Percentiles rank a stretch among this genome's conserved stretches.
phyloP scores from a whole-genome alignment of 306 rosid genomes.

The Malus fusca region DNA sequence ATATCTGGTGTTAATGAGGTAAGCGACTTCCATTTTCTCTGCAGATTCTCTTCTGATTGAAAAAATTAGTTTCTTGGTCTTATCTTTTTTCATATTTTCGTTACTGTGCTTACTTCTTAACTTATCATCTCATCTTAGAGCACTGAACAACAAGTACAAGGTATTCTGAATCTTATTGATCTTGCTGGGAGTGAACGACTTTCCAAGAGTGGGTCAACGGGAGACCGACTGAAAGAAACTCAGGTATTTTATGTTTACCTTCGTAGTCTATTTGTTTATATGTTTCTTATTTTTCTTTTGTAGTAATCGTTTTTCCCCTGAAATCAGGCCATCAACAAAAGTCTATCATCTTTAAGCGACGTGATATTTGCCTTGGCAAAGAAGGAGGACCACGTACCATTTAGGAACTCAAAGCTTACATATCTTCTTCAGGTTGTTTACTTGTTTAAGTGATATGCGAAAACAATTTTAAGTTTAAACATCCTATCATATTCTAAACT shows the following conservation, averaged over 20 bases:
- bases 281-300: constrained; percentile 10
- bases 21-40: background rate
- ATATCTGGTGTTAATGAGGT: constrained; percentile 93
- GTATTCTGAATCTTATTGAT: constrained; percentile 86
- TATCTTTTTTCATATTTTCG: background rate
- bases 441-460: background rate
- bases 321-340: constrained; percentile 78
- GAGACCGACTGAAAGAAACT: constrained; percentile 93
- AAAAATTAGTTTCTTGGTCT: background rate
- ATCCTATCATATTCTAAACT: constrained; percentile 14
- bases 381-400: constrained; percentile 91
- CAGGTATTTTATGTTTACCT: constrained; percentile 45
- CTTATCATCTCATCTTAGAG: constrained; percentile 37
- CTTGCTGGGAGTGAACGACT: constrained; percentile 99
- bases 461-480: background rate
- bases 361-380: constrained; percentile 93
- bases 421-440: constrained; percentile 87
- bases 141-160: constrained; percentile 96
- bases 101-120: background rate
- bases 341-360: constrained; percentile 83
- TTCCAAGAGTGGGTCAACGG: constrained; percentile 88
- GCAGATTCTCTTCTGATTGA: background rate
- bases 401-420: constrained; percentile 93
- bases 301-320: background rate
- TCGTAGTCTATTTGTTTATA: background rate